Evolutionary conservation across 805 yeast species (phyloP).

Genomic region (Spencermartinsiella europaea): DNA sequence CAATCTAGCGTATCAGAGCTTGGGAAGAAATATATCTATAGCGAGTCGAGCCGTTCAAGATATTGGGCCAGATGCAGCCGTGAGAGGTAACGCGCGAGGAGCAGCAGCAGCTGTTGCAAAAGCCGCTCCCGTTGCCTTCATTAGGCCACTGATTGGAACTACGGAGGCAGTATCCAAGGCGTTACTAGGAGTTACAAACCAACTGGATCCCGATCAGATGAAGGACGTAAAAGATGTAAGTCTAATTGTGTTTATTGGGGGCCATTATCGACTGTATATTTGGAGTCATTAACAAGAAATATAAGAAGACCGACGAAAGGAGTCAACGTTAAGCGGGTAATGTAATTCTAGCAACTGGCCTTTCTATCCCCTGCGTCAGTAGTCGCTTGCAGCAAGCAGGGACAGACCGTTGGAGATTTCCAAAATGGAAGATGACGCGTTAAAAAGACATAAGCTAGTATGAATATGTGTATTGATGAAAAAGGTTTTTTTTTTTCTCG

Average conservation of each 20-base stretch:
- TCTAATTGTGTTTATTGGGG: not conserved
- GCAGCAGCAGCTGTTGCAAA: conserved; percentile 64
- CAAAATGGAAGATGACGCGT: too few species aligned
- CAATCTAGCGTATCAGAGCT: conserved; percentile 63
- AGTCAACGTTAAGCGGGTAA: too few species aligned
- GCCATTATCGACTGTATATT: too few species aligned
- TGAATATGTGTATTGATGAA: too few species aligned
- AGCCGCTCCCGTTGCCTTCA: conserved; percentile 73
- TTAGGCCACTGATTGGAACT: conserved; percentile 86
- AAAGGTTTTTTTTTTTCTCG: too few species aligned
- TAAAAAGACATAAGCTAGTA: too few species aligned
- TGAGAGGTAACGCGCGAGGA: conserved; percentile 54
- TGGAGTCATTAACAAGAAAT: too few species aligned
- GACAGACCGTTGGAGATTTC: too few species aligned
- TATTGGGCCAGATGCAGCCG: conserved; percentile 58
- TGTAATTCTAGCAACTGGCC: too few species aligned
- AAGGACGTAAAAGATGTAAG: conserved; percentile 21
- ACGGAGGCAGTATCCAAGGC: conserved; percentile 85
- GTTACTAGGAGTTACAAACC: conserved; percentile 77
- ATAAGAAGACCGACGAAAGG: too few species aligned
- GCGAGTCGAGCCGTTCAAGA: conserved; percentile 60
- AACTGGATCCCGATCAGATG: conserved; percentile 44
- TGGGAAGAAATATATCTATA: conserved; percentile 60
- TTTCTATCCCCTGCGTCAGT: too few species aligned
- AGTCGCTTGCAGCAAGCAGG: too few species aligned